A percentile compares a stretch with the other conserved stretches of the same genome.
Evolutionary conservation across 306 rosid species (phyloP).

Genomic region (Dalbergia cultrata): DNA sequence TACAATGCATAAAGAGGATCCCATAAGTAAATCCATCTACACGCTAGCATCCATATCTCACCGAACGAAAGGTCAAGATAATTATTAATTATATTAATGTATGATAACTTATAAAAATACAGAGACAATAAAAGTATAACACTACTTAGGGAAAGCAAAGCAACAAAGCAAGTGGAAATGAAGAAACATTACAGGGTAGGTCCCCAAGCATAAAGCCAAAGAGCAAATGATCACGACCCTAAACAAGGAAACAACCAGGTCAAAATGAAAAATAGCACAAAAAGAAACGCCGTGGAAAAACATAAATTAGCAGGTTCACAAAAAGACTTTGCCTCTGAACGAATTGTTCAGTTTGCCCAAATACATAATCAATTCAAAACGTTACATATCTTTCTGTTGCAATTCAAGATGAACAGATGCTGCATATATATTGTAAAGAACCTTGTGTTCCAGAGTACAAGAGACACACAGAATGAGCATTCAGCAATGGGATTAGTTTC

Average conservation of each 20-base stretch:
- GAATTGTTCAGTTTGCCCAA: not conserved
- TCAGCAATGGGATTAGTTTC: not conserved
- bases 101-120: not conserved
- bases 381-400: not conserved
- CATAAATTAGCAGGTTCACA: not conserved
- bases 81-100: not conserved
- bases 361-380: not conserved
- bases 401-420: not conserved
- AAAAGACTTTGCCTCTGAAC: not conserved
- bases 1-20: conserved; percentile 60
- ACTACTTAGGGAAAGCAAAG: conserved; percentile 40
- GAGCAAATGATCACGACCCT: conserved; percentile 66
- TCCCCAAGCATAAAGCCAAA: conserved; percentile 60
- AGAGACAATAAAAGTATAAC: not conserved
- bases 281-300: conserved; percentile 5
- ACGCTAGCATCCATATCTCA: not conserved
- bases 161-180: conserved; percentile 25
- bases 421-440: not conserved
- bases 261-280: conserved; percentile 34
- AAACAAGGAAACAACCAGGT: conserved; percentile 58
- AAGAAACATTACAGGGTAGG: conserved; percentile 43
- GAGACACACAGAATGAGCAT: conserved; percentile 3
- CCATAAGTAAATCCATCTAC: conserved; percentile 21
- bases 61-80: conserved; percentile 5
- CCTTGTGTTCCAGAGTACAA: too few species aligned